A percentile compares a stretch with the other conserved stretches of the same genome.
Evolutionary conservation across 1,284 basidiomycete species (phyloP).

Genomic region (Papiliotrema fonsecae): DNA sequence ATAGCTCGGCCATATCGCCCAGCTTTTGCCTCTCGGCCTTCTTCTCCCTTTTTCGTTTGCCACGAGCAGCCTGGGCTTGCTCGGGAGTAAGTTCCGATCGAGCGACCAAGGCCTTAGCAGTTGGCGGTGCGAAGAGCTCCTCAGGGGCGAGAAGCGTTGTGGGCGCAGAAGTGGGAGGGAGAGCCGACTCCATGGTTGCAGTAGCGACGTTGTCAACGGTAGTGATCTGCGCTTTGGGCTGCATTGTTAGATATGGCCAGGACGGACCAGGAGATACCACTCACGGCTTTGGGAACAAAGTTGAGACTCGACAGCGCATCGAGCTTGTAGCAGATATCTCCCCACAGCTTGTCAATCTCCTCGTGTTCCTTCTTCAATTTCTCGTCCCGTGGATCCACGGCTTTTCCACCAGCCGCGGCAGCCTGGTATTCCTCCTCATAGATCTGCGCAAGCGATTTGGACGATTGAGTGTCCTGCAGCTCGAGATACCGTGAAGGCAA

Average conservation of each 20-base stretch:
- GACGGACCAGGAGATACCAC: constrained; percentile 25
- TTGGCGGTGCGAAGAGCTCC: constrained; percentile 69
- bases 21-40: constrained; percentile 67
- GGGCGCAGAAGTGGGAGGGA: constrained; percentile 73
- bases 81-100: constrained; percentile 77
- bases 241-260: not conserved
- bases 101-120: constrained; percentile 56
- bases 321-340: constrained; percentile 78
- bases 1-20: constrained; percentile 63
- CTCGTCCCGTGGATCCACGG: constrained; percentile 74
- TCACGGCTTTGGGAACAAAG: constrained; percentile 87
- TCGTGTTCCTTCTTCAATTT: constrained; percentile 85
- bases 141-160: constrained; percentile 87
- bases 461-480: constrained; percentile 79
- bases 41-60: constrained; percentile 69
- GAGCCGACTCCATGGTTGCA: constrained; percentile 80
- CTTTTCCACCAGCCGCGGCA: constrained; percentile 50
- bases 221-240: constrained; percentile 87
- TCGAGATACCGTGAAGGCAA: constrained; percentile 86
- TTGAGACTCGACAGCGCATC: constrained; percentile 93
- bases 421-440: constrained; percentile 90
- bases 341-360: constrained; percentile 77
- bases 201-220: constrained; percentile 80
- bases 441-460: constrained; percentile 87
- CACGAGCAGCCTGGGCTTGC: constrained; percentile 70